Percentiles rank a stretch among this genome's conserved stretches.
phyloP scores from a whole-genome alignment of 1,284 basidiomycete genomes.

The Earliella scabrosa region DNA sequence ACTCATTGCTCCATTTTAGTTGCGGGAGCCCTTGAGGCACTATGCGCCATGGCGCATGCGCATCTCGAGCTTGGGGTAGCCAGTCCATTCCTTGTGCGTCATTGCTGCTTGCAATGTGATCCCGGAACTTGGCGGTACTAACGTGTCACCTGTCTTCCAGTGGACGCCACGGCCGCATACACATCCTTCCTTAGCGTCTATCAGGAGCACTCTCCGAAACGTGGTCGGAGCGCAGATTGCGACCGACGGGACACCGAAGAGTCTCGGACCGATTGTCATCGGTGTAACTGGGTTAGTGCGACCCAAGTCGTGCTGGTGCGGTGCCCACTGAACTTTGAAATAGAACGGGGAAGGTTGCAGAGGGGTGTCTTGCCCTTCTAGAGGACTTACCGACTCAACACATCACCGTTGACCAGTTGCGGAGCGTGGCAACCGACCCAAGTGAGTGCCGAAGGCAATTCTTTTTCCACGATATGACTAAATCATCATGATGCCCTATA shows the following conservation, averaged over 20 bases:
- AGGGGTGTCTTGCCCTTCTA: conserved; percentile 76
- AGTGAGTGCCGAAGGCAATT: conserved; percentile 40
- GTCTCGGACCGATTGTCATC: conserved; percentile 79
- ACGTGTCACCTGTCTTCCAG: conserved; percentile 48
- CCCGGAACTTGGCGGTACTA: no score
- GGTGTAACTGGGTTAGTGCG: conserved; percentile 77
- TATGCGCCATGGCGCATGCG: conserved; percentile 78
- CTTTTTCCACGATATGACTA: no score
- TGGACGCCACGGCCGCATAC: conserved; percentile 84
- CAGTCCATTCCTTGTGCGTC: conserved; percentile 79
- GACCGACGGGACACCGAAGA: conserved; percentile 61
- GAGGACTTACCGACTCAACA: conserved; percentile 69
- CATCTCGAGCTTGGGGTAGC: conserved; percentile 80
- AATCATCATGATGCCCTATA: conserved; percentile 30
- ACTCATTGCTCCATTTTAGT: conserved; percentile 46
- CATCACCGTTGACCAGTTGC: conserved; percentile 62
- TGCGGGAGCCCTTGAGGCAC: conserved; percentile 82
- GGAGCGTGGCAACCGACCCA: conserved; percentile 52
- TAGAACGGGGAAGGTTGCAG: conserved; percentile 80
- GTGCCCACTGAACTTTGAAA: not conserved
- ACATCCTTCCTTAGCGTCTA: conserved; percentile 60
- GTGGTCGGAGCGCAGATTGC: conserved; percentile 61
- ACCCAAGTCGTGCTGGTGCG: not conserved
- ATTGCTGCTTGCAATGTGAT: not conserved
- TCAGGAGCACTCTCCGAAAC: conserved; percentile 59